phyloP scores from a whole-genome alignment of 345 rosid genomes.

The Citrus mangshanensis region DNA sequence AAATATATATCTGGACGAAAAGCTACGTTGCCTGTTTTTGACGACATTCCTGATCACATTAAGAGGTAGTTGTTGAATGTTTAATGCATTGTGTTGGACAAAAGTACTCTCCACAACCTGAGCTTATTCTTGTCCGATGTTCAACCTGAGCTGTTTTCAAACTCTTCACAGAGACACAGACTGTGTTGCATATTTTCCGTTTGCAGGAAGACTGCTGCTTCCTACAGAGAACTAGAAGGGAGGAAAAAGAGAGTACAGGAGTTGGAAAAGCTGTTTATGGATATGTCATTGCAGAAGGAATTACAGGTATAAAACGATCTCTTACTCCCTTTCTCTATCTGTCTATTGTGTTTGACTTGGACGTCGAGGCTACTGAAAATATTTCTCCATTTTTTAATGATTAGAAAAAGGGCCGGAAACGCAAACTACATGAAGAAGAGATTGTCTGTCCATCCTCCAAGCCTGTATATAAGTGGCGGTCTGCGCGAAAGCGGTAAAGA shows the following conservation, averaged over 20 bases:
- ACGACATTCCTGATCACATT: too few species aligned
- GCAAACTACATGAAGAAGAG: slow-evolving; percentile 77
- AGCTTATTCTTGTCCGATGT: too few species aligned
- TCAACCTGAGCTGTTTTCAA: too few species aligned
- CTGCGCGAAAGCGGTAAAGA: slow-evolving; percentile 72
- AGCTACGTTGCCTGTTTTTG: too few species aligned
- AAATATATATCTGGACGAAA: too few species aligned
- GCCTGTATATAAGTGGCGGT: slow-evolving; percentile 71
- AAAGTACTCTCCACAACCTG: too few species aligned
- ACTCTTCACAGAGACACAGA: background rate
- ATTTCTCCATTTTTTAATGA: background rate
- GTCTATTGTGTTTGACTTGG: background rate
- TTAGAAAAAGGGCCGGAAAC: slow-evolving; percentile 77
- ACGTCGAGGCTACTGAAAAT: background rate
- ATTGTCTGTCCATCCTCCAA: slow-evolving; percentile 52
- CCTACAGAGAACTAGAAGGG: slow-evolving; percentile 77
- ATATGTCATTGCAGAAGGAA: slow-evolving; percentile 78
- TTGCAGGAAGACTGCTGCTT: slow-evolving; percentile 55
- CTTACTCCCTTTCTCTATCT: background rate
- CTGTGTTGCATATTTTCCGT: slow-evolving; percentile 2
- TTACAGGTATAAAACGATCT: slow-evolving; percentile 48
- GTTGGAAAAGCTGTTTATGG: slow-evolving; percentile 65
- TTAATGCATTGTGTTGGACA: too few species aligned
- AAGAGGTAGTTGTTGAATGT: too few species aligned
- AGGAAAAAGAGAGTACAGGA: slow-evolving; percentile 60